Conservation (phyloP, 2,329 filamentous ascomycete species). For the Pseudogymnoascus sp. region DNA sequence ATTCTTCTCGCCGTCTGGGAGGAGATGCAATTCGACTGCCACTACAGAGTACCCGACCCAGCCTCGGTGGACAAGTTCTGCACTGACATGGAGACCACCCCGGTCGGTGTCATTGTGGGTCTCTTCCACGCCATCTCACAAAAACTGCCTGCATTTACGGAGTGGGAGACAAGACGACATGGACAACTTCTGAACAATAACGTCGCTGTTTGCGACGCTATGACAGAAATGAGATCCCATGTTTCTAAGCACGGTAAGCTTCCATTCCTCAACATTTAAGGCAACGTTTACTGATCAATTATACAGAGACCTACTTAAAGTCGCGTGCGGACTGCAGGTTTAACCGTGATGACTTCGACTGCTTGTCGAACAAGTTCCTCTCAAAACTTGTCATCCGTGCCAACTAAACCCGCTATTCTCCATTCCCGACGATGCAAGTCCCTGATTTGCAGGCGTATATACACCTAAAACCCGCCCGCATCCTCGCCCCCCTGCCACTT, state of each 20-base stretch:
- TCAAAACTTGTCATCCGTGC: constrained; percentile 94
- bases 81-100: constrained; percentile 90
- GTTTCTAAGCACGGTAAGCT: constrained; percentile 85
- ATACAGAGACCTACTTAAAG: constrained; percentile 74
- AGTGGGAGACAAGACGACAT: constrained; percentile 91
- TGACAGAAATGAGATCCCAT: constrained; percentile 91
- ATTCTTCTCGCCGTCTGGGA: constrained; percentile 94
- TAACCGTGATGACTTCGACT: constrained; percentile 88
- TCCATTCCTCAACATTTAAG: constrained; percentile 6
- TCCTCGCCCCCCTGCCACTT: constrained; percentile 18
- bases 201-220: constrained; percentile 81
- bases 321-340: constrained; percentile 73
- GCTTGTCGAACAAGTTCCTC: constrained; percentile 91
- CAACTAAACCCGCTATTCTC: constrained; percentile 46
- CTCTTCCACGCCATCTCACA: constrained; percentile 97
- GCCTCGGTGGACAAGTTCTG: constrained; percentile 89
- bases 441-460: constrained; percentile 10
- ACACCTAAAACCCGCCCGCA: constrained; percentile 12
- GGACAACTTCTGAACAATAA: constrained; percentile 88
- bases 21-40: constrained; percentile 97
- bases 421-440: neutral
- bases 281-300: constrained; percentile 33
- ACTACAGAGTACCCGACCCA: constrained; percentile 84
- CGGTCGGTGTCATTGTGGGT: constrained; percentile 91
- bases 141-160: constrained; percentile 83